Evolutionary conservation across 192 early-diverging fungal genomes (phyloP).

Genomic region (Funneliformis geosporum): DNA sequence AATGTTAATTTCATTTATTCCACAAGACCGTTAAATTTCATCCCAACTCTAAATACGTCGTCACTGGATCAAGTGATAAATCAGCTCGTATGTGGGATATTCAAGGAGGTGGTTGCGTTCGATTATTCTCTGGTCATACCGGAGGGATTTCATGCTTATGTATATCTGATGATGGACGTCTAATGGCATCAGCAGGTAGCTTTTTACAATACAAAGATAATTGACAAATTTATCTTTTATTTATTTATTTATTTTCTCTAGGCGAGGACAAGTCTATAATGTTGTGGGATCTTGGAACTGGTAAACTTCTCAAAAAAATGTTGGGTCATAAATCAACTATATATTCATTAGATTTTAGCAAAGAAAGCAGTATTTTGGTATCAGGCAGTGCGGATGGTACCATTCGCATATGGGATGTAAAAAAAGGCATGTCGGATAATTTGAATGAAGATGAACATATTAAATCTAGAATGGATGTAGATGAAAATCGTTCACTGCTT

Average conservation of each 20-base stretch:
- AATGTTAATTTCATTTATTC: not conserved
- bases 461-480: conserved; percentile 85
- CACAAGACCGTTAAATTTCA: conserved; percentile 92
- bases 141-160: conserved; percentile 83
- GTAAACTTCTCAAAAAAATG: conserved; percentile 80
- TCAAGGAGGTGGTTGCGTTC: conserved; percentile 84
- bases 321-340: conserved; percentile 82
- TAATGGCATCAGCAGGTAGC: conserved; percentile 85
- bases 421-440: conserved; percentile 47
- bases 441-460: not conserved
- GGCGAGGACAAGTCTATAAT: conserved; percentile 80
- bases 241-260: conserved; percentile 24
- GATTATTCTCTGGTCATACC: conserved; percentile 86
- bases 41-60: conserved; percentile 92
- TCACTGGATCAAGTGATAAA: conserved; percentile 89
- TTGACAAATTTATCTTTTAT: conserved; percentile 35
- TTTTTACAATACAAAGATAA: not conserved
- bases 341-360: conserved; percentile 84
- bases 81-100: conserved; percentile 92
- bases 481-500: conserved; percentile 29
- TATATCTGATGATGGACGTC: conserved; percentile 88
- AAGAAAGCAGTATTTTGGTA: conserved; percentile 76
- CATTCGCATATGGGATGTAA: conserved; percentile 90
- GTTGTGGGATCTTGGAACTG: conserved; percentile 91
- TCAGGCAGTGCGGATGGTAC: conserved; percentile 88